These are phyloP conservation scores for Boechera retrofracta DNA, from an alignment of 345 rosid genomes.

Conservation along the genomic window DNA sequence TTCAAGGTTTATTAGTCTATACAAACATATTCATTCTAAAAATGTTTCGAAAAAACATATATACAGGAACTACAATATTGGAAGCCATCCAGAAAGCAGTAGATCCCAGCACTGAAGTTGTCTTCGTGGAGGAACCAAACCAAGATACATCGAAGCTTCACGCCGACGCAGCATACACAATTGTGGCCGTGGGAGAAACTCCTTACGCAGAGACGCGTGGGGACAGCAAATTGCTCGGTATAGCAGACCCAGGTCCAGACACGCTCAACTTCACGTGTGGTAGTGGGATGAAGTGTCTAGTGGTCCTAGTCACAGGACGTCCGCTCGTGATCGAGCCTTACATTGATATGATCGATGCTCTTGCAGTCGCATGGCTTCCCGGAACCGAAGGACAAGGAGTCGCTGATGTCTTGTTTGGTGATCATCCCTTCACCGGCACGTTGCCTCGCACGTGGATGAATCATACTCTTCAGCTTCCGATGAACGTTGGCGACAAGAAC, in stretches of 20 bases:
- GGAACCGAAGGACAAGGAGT: constrained; percentile 80
- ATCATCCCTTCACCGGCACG: constrained; percentile 66
- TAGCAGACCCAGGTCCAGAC: constrained; percentile 59
- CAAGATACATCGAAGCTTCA: constrained; percentile 43
- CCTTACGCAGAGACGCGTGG: constrained; percentile 74
- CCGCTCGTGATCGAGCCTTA: constrained; percentile 69
- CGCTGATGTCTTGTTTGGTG: constrained; percentile 74
- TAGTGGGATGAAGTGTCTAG: constrained; percentile 54
- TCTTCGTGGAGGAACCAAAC: constrained; percentile 55
- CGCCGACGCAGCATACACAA: constrained; percentile 51
- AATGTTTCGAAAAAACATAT: not conserved
- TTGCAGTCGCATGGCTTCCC: constrained; percentile 81
- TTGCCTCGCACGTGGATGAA: constrained; percentile 77
- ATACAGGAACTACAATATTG: constrained; percentile 69
- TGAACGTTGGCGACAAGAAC: constrained; percentile 66
- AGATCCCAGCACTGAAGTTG: constrained; percentile 57
- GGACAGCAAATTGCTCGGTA: constrained; percentile 56
- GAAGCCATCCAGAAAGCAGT: constrained; percentile 60
- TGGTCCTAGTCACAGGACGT: constrained; percentile 68
- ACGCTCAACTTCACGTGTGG: constrained; percentile 59
- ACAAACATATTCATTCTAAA: not conserved
- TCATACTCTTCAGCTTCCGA: constrained; percentile 69
- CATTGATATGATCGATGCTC: constrained; percentile 49
- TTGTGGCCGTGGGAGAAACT: constrained; percentile 68
- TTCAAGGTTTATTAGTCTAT: not conserved